Evolutionary conservation across 306 rosid species (phyloP), one percentile per base, ranked within the genome.

Genomic region (Dryas drummondii): DNA sequence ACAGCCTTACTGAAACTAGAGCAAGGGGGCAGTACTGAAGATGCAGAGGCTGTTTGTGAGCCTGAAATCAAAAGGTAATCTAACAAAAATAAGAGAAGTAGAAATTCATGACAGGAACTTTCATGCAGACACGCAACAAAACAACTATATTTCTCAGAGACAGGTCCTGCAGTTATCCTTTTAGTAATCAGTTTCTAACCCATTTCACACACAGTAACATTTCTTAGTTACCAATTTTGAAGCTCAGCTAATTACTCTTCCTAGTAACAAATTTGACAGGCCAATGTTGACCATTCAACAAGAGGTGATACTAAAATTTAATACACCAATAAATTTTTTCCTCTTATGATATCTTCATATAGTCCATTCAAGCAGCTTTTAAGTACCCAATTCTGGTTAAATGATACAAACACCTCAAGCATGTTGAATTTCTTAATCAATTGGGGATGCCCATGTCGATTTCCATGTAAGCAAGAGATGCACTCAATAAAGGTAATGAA

Each of bases 21-120:
- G 13, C 83, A 83, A 80, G 93, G 93, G 66, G 63, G 86, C 45
- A 80, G 84, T 72, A 82, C 78, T 71, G 88, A 88, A 66, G 91
- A 88, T 54, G 93, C 87, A 74, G 84, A 88, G 83, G 84, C 90
- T 78, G 80, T 90, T 80, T 90, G 93, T 72, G 93, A 72, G 49
- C 87, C n/a, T n/a, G n/a, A 75, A 79, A 5, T 57, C 49, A 72
- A 66, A 32, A 51, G 14, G 13, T 56, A 45, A 72, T 26, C 62
- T n/a, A 16, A 72, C 17, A 19, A 41, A 51, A 4, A 4, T 54
- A 4, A 70, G 51, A 53, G 4, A 14, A n/a, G 3, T 14, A 32
- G 59, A 26, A 68, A 16, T 17, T 69, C 60, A 32, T 50, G 27
- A 50, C 17, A 69, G 10, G 61, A 37, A 16, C 48, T 4, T 17